phyloP scores from a whole-genome alignment of 768 basidiomycete species.

The Fomitopsis serialis region DNA sequence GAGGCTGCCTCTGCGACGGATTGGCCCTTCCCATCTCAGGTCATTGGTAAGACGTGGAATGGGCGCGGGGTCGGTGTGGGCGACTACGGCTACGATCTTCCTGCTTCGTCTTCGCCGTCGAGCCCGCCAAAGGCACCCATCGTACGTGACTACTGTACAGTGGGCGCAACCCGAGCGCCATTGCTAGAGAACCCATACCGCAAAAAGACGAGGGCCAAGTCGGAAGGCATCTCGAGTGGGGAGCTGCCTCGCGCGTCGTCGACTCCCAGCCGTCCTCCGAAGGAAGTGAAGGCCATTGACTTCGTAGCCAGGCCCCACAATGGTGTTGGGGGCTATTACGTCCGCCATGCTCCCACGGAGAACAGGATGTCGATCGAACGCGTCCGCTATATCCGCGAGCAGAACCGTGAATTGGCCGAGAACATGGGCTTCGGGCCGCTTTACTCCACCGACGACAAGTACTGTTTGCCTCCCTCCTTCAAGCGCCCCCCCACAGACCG shows the following conservation, averaged over 20 bases:
- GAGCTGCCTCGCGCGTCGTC: neutral
- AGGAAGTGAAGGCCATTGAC: slow-evolving; percentile 16
- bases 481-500: slow-evolving; percentile 2
- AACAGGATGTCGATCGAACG: slow-evolving; percentile 7
- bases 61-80: neutral
- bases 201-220: neutral
- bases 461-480: neutral
- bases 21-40: too few species aligned
- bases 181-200: neutral
- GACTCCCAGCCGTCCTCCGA: neutral
- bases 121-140: neutral
- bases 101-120: neutral
- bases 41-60: neutral
- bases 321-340: slow-evolving; percentile 13
- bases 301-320: slow-evolving; percentile 19
- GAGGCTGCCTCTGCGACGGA: too few species aligned
- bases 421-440: slow-evolving; percentile 7
- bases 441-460: slow-evolving; percentile 1
- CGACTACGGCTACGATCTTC: neutral
- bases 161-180: neutral
- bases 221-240: neutral
- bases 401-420: slow-evolving; percentile 7
- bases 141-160: neutral
- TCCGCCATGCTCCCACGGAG: slow-evolving; percentile 18
- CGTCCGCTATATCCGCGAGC: slow-evolving; percentile 10